Percentiles rank a stretch among this genome's conserved stretches.
Evolutionary conservation across 2,329 filamentous ascomycete genomes (phyloP).

Genomic region (Coleophoma cylindrospora): DNA sequence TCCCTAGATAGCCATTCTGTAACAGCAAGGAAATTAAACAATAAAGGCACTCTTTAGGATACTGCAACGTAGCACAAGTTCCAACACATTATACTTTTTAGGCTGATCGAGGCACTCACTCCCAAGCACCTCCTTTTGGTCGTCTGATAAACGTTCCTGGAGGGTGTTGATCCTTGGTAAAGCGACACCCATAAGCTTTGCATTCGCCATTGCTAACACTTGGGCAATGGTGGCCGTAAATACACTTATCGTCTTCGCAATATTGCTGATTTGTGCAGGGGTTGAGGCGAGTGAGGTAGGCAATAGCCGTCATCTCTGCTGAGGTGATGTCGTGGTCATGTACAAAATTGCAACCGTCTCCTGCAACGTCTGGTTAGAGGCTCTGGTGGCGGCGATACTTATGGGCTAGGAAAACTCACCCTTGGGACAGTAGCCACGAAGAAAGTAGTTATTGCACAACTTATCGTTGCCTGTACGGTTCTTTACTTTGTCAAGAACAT

Average conservation of each 20-base stretch:
- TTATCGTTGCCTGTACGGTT: slow-evolving; percentile 49
- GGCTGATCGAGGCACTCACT: too few species aligned
- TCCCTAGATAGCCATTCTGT: too few species aligned
- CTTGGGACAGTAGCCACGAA: slow-evolving; percentile 52
- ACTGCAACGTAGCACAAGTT: too few species aligned
- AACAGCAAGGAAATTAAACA: too few species aligned
- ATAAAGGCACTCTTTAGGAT: too few species aligned
- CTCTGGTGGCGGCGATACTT: too few species aligned
- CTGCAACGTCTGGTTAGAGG: too few species aligned
- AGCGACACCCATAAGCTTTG: slow-evolving; percentile 50
- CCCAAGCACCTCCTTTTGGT: too few species aligned
- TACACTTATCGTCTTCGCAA: slow-evolving; percentile 53
- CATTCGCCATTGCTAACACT: slow-evolving; percentile 48
- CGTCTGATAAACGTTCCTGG: slow-evolving; percentile 36
- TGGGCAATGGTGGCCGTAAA: slow-evolving; percentile 54
- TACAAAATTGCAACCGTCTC: slow-evolving; percentile 49
- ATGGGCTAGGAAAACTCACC: slow-evolving; percentile 4
- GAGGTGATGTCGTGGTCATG: slow-evolving; percentile 47
- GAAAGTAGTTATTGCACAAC: slow-evolving; percentile 58
- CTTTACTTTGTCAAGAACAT: slow-evolving; percentile 48
- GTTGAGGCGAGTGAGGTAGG: slow-evolving; percentile 49
- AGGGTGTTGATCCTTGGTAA: slow-evolving; percentile 46
- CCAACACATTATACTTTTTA: too few species aligned
- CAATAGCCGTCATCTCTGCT: slow-evolving; percentile 52
- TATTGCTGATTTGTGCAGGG: slow-evolving; percentile 53